These are phyloP conservation scores for Botryotinia convoluta DNA, from an alignment of 2,329 filamentous ascomycete species.

Conservation along the genomic window DNA sequence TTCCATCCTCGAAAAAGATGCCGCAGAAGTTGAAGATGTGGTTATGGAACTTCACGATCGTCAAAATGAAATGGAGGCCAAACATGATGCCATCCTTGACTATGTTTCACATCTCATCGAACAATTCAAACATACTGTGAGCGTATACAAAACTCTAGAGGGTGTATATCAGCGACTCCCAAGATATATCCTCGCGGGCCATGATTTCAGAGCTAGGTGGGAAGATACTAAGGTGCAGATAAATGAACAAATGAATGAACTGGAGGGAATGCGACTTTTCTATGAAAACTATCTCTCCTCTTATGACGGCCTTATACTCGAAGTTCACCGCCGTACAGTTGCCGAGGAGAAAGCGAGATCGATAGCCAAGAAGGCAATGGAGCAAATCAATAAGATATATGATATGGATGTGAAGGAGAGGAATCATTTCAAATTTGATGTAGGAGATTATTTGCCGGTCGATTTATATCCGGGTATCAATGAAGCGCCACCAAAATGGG, in stretches of 20 bases:
- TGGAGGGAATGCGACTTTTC: conserved; percentile 74
- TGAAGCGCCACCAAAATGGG: conserved; percentile 39
- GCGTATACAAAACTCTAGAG: conserved; percentile 65
- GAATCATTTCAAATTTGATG: conserved; percentile 74
- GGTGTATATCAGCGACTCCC: conserved; percentile 65
- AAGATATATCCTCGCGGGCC: conserved; percentile 61
- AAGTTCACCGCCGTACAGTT: conserved; percentile 71
- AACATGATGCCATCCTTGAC: conserved; percentile 60
- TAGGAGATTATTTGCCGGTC: conserved; percentile 81
- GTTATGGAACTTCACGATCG: conserved; percentile 71
- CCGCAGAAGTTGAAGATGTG: conserved; percentile 63
- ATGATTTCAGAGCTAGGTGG: conserved; percentile 67
- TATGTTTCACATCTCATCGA: conserved; percentile 58
- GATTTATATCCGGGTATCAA: conserved; percentile 83
- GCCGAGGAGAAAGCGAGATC: conserved; percentile 71
- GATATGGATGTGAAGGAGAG: conserved; percentile 70
- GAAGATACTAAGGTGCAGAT: conserved; percentile 71
- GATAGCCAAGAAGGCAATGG: conserved; percentile 74
- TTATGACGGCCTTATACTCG: conserved; percentile 80
- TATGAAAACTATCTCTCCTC: conserved; percentile 84
- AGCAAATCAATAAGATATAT: conserved; percentile 72
- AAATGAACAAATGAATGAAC: conserved; percentile 66
- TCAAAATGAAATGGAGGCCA: conserved; percentile 72
- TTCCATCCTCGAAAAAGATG: conserved; percentile 71
- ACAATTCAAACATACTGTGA: conserved; percentile 56